Evolutionary conservation across 2,329 filamentous ascomycete genomes (phyloP).

Genomic region (Taxawa tesnikishii): DNA sequence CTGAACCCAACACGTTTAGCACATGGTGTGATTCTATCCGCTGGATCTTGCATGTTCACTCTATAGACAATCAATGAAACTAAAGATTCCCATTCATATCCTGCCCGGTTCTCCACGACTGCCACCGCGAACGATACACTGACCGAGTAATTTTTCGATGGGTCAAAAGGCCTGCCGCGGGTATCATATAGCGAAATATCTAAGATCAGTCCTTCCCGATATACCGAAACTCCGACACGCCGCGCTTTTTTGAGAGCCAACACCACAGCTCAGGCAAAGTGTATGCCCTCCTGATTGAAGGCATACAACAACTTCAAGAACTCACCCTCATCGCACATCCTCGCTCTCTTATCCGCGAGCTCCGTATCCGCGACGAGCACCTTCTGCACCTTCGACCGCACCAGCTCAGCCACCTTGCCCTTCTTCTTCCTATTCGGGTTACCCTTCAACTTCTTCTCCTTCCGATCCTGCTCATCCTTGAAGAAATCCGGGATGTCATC

Average conservation of each 20-base stretch:
- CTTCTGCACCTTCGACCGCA: slow-evolving; percentile 76
- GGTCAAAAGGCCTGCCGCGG: too few species aligned
- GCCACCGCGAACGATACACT: too few species aligned
- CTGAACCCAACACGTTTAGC: too few species aligned
- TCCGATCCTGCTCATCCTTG: slow-evolving; percentile 47
- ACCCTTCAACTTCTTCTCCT: slow-evolving; percentile 40
- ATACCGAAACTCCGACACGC: slow-evolving; percentile 1
- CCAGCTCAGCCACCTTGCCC: slow-evolving; percentile 66
- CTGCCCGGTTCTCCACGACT: too few species aligned
- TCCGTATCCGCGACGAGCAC: slow-evolving; percentile 72
- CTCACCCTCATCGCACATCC: slow-evolving; percentile 85
- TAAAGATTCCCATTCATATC: too few species aligned
- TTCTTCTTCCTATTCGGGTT: slow-evolving; percentile 56
- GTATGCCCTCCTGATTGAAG: slow-evolving; percentile 86
- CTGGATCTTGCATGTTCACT: too few species aligned
- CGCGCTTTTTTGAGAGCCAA: too few species aligned
- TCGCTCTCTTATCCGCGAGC: slow-evolving; percentile 67
- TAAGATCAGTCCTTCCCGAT: neutral
- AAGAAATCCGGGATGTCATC: slow-evolving; percentile 78
- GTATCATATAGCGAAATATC: neutral
- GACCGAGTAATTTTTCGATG: too few species aligned
- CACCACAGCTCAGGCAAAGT: slow-evolving; percentile 56
- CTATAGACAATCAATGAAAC: too few species aligned
- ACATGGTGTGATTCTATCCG: too few species aligned
- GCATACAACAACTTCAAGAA: slow-evolving; percentile 71